These are phyloP conservation scores for Neurospora sp. DNA, from an alignment of 495 filamentous ascomycete genomes.

Conservation along the genomic window DNA sequence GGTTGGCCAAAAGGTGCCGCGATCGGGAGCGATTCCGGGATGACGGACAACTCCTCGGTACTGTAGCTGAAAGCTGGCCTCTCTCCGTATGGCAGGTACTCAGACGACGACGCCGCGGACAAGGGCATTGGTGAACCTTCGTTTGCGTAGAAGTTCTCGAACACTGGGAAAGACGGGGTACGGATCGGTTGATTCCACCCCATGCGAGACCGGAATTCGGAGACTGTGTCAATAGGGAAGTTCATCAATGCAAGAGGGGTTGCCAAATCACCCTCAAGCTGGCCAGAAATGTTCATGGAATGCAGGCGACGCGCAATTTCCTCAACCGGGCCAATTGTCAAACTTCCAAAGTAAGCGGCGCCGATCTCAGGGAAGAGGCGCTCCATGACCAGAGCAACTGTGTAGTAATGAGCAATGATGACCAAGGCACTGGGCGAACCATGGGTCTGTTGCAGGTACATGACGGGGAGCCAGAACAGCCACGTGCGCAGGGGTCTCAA, in stretches of 20 bases:
- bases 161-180: slow-evolving; percentile 45
- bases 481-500: slow-evolving; percentile 78
- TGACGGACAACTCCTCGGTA: slow-evolving; percentile 41
- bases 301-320: slow-evolving; percentile 60
- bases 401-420: slow-evolving; percentile 85
- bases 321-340: slow-evolving; percentile 65
- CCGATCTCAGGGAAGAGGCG: slow-evolving; percentile 85
- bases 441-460: slow-evolving; percentile 48
- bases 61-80: slow-evolving; percentile 47
- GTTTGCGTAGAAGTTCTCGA: slow-evolving; percentile 35
- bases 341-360: slow-evolving; percentile 71
- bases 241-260: slow-evolving; percentile 49
- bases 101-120: slow-evolving; percentile 24
- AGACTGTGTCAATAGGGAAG: slow-evolving; percentile 51
- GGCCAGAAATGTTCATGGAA: slow-evolving; percentile 35
- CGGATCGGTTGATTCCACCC: slow-evolving; percentile 46
- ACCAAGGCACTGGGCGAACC: slow-evolving; percentile 59
- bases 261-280: slow-evolving; percentile 33
- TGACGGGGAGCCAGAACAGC: slow-evolving; percentile 89
- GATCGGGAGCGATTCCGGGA: slow-evolving; percentile 33
- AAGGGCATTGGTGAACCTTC: slow-evolving; percentile 24
- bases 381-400: slow-evolving; percentile 75
- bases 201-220: slow-evolving; percentile 51
- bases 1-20: slow-evolving; percentile 37
- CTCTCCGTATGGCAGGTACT: slow-evolving; percentile 37